These are phyloP conservation scores for Microbotryum silenes-acaulis DNA, from an alignment of 1,284 basidiomycete species.

Conservation along the genomic window DNA sequence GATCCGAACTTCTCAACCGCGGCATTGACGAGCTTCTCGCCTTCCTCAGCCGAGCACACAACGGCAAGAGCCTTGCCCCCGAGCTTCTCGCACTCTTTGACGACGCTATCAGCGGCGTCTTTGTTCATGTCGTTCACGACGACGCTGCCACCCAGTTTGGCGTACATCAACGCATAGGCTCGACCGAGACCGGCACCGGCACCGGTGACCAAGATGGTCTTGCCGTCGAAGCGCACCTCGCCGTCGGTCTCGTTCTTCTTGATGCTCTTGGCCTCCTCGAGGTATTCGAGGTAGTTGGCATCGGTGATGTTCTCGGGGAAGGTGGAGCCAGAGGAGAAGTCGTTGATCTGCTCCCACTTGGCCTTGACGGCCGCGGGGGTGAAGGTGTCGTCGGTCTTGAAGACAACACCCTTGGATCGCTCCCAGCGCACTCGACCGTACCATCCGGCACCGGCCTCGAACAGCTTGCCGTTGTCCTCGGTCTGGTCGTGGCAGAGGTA, in stretches of 20 bases:
- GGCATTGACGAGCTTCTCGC: conserved; percentile 78
- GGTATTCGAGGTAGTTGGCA: conserved; percentile 48
- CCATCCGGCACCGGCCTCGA: conserved; percentile 91
- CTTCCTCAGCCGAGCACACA: conserved; percentile 81
- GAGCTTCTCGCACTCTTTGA: conserved; percentile 72
- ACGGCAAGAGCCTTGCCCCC: conserved; percentile 83
- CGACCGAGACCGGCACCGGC: conserved; percentile 88
- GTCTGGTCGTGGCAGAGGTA: conserved; percentile 43
- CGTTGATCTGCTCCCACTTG: conserved; percentile 70
- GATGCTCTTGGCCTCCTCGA: conserved; percentile 60
- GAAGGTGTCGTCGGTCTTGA: conserved; percentile 83
- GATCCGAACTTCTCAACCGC: conserved; percentile 81
- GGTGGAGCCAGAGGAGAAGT: conserved; percentile 64
- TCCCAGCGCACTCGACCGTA: conserved; percentile 91
- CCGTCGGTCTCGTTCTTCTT: conserved; percentile 66
- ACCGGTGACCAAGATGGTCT: conserved; percentile 92
- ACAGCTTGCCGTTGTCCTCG: conserved; percentile 76
- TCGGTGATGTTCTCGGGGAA: conserved; percentile 67
- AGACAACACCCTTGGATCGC: conserved; percentile 71
- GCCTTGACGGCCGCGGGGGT: conserved; percentile 89
- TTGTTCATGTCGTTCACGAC: conserved; percentile 85
- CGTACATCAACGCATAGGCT: conserved; percentile 85
- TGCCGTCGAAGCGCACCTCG: conserved; percentile 72
- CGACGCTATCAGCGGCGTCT: conserved; percentile 72
- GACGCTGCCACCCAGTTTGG: conserved; percentile 83